phyloP scores from a whole-genome alignment of 352 stramenopile species.

The Globisporangium takayamanum region DNA sequence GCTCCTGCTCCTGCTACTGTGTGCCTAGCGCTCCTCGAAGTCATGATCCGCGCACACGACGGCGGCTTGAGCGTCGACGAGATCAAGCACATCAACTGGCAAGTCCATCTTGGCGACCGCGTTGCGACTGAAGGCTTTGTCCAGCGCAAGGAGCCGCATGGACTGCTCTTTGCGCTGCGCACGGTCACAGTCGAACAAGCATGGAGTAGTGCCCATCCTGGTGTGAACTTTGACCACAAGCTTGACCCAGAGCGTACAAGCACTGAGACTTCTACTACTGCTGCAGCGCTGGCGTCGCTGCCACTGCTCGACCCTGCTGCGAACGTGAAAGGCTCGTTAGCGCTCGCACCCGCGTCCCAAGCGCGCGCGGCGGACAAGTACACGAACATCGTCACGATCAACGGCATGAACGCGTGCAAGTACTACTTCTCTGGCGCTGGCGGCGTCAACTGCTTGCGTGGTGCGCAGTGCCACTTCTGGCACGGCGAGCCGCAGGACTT shows the following conservation, averaged over 20 bases:
- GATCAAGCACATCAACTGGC: conserved; percentile 74
- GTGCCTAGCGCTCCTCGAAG: conserved; percentile 56
- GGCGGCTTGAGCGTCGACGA: conserved; percentile 48
- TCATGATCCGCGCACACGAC: conserved; percentile 72
- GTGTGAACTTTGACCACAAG: conserved; percentile 53
- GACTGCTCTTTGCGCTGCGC: conserved; percentile 49
- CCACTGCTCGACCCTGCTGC: background rate
- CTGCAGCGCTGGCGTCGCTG: background rate
- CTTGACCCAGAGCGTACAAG: background rate
- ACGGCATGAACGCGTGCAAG: conserved; percentile 81
- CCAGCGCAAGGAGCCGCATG: conserved; percentile 34
- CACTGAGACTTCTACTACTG: background rate
- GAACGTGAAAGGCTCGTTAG: conserved; percentile 32
- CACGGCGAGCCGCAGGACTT: conserved; percentile 60
- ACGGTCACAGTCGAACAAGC: conserved; percentile 43
- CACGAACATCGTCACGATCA: conserved; percentile 76
- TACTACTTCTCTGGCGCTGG: conserved; percentile 76
- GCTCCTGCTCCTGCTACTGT: background rate
- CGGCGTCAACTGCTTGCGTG: conserved; percentile 56
- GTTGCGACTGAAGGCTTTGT: conserved; percentile 39
- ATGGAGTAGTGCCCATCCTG: conserved; percentile 46
- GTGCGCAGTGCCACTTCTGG: conserved; percentile 75
- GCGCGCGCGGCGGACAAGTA: conserved; percentile 48
- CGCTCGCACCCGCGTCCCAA: conserved; percentile 46
- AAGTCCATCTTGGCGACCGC: conserved; percentile 67